Evolutionary conservation across 164 flowering plant genomes (phyloP), one percentile per base, ranked within the genome.

Genomic region (Santalum album): DNA sequence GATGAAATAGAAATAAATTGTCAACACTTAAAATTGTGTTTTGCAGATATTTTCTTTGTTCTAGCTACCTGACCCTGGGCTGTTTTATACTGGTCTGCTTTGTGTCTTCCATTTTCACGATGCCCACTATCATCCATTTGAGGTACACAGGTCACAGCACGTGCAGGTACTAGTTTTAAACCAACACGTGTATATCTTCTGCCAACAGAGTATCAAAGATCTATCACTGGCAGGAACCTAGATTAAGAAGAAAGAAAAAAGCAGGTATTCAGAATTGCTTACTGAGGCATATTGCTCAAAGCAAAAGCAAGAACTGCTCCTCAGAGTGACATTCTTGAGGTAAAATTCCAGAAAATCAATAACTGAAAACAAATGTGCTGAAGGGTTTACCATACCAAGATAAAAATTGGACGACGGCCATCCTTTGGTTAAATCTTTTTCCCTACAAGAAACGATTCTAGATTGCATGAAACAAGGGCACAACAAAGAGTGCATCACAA

Each of bases 101-200:
- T 84, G 59, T 76, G 87, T 54, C 95, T 75, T 58, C 92, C 98
- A 77, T 87, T 86, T 65, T 86, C 98, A 57, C 85, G 89, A 72
- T 87, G 98, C 57, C 80, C 90, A 49, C 78, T 64, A 32, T 83
- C 87, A 57, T 82, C 97, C 97, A 90, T 90, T 23, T 26, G 67
- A 47, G 51, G 49, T 35, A 60, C 38, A 49, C 15, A 6, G 19
- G 16, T 45, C 21, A 11, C 49, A 25, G 44, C 20, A 36, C 19
- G 6, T 27, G 34, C 49, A 22, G 7, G 19, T 29, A 59, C 21
- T 40, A 39, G 26, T 42, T 25, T 45, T 53, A 51, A 56, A 53
- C 22, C 40, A 49, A 68, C 12, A 12, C 14, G 21, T 14, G 14
- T 38, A 38, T 9, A 11, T 38, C 15, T 15, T 10, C 42, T 9